Evolutionary conservation across 2,329 filamentous ascomycete species (phyloP).

Genomic region (Mycosphaerella sp.): DNA sequence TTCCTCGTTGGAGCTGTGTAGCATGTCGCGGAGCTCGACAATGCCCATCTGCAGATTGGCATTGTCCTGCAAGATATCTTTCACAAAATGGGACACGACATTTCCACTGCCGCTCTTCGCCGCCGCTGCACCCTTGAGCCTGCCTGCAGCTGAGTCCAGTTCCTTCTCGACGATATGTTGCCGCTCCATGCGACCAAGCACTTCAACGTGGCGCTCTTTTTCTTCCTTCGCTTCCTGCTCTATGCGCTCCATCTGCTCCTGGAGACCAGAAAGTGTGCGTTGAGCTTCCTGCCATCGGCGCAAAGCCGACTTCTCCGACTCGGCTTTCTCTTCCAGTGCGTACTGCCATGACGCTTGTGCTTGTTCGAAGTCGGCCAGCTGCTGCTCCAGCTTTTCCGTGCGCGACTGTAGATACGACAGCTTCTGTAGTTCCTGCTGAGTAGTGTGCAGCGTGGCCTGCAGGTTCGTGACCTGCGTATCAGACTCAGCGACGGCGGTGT

Average conservation of each 20-base stretch:
- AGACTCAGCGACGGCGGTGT: slow-evolving; percentile 69
- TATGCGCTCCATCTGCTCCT: slow-evolving; percentile 83
- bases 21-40: slow-evolving; percentile 81
- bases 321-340: slow-evolving; percentile 59
- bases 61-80: slow-evolving; percentile 92
- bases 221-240: slow-evolving; percentile 78
- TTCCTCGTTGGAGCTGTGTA: slow-evolving; percentile 88
- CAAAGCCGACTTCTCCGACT: slow-evolving; percentile 71
- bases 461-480: slow-evolving; percentile 73
- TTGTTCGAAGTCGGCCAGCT: slow-evolving; percentile 70
- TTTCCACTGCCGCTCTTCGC: slow-evolving; percentile 57
- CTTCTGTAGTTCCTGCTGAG: slow-evolving; percentile 69
- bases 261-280: slow-evolving; percentile 66
- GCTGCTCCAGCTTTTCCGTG: slow-evolving; percentile 71
- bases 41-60: slow-evolving; percentile 89
- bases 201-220: slow-evolving; percentile 71
- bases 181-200: slow-evolving; percentile 76
- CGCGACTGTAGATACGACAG: slow-evolving; percentile 67
- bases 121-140: slow-evolving; percentile 75
- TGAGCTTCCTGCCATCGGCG: slow-evolving; percentile 83
- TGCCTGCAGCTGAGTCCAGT: slow-evolving; percentile 68
- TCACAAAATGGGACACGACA: slow-evolving; percentile 93
- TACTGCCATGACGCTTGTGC: slow-evolving; percentile 71
- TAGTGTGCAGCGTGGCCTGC: slow-evolving; percentile 68
- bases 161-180: slow-evolving; percentile 77